These are phyloP conservation scores for Backusella circina DNA, from an alignment of 192 early-diverging fungal genomes.

Conservation along the genomic window DNA sequence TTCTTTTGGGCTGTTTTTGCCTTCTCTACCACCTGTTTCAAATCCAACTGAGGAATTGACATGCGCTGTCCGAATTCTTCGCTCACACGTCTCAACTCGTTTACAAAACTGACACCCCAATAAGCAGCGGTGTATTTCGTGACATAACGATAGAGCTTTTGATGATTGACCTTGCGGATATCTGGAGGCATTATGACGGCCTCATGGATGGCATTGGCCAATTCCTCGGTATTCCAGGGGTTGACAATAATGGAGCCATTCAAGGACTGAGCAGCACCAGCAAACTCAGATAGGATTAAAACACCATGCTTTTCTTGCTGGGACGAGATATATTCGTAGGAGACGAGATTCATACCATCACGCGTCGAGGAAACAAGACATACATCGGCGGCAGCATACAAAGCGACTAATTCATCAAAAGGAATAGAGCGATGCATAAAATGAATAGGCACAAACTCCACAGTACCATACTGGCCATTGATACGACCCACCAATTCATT, in stretches of 20 bases:
- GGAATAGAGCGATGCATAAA: slow-evolving; percentile 95
- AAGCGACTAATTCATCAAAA: slow-evolving; percentile 93
- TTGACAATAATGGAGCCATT: slow-evolving; percentile 98
- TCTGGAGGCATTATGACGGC: slow-evolving; percentile 93
- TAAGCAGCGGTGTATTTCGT: slow-evolving; percentile 96
- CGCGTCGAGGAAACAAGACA: slow-evolving; percentile 97
- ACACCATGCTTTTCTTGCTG: slow-evolving; percentile 94
- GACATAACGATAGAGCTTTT: slow-evolving; percentile 92
- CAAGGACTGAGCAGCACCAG: slow-evolving; percentile 96
- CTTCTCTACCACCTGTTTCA: slow-evolving; percentile 46
- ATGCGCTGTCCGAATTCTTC: slow-evolving; percentile 64
- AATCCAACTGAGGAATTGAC: slow-evolving; percentile 55
- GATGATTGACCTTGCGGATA: slow-evolving; percentile 75
- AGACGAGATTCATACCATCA: slow-evolving; percentile 99
- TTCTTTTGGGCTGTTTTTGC: slow-evolving; percentile 59
- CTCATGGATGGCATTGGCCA: slow-evolving; percentile 82
- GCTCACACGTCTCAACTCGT: slow-evolving; percentile 73
- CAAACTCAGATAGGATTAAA: slow-evolving; percentile 95
- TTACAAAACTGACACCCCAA: slow-evolving; percentile 95
- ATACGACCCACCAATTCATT: slow-evolving; percentile 98
- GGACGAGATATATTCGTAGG: slow-evolving; percentile 96
- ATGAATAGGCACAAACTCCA: slow-evolving; percentile 98
- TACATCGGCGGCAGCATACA: slow-evolving; percentile 95
- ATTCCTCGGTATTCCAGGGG: slow-evolving; percentile 98
- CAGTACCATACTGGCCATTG: slow-evolving; percentile 92